A percentile compares a stretch with the other conserved stretches of the same genome.
Conservation (phyloP, 805 yeast species). For the Saccharomycopsis microspora region DNA sequence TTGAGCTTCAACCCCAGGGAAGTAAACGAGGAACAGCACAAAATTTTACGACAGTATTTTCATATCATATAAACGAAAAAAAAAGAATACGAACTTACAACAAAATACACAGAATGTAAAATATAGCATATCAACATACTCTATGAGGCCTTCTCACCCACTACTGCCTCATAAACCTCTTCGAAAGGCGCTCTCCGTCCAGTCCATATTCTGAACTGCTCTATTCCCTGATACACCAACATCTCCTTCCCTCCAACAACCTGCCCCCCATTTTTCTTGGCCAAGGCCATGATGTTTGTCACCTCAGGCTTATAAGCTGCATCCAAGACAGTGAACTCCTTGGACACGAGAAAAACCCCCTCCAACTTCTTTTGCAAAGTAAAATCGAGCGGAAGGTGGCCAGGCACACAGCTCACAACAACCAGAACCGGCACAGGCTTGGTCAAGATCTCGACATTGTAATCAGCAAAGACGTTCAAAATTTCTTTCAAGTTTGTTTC, state of each 20-base stretch:
- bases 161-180: slow-evolving; percentile 51
- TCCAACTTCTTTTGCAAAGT: slow-evolving; percentile 35
- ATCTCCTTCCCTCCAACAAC: slow-evolving; percentile 86
- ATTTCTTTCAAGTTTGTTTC: slow-evolving; percentile 49
- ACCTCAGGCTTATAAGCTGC: slow-evolving; percentile 89
- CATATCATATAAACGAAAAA: no score
- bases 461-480: slow-evolving; percentile 42
- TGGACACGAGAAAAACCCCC: slow-evolving; percentile 32
- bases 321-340: slow-evolving; percentile 39
- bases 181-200: slow-evolving; percentile 53
- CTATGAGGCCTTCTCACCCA: background rate
- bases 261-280: slow-evolving; percentile 60
- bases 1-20: no score
- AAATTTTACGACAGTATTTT: no score
- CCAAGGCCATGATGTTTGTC: slow-evolving; percentile 79
- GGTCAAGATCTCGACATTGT: slow-evolving; percentile 36
- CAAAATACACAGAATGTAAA: no score
- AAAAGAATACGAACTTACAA: no score
- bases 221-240: slow-evolving; percentile 88
- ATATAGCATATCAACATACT: no score
- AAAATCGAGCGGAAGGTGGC: slow-evolving; percentile 56
- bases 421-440: slow-evolving; percentile 37
- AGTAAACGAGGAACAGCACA: no score
- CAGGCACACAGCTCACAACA: slow-evolving; percentile 77
- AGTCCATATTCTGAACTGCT: slow-evolving; percentile 74